A percentile compares a stretch with the other conserved stretches of the same genome.
These are phyloP conservation scores for Orbilia javanica DNA, from an alignment of 2,329 filamentous ascomycete genomes.

Conservation along the genomic window DNA sequence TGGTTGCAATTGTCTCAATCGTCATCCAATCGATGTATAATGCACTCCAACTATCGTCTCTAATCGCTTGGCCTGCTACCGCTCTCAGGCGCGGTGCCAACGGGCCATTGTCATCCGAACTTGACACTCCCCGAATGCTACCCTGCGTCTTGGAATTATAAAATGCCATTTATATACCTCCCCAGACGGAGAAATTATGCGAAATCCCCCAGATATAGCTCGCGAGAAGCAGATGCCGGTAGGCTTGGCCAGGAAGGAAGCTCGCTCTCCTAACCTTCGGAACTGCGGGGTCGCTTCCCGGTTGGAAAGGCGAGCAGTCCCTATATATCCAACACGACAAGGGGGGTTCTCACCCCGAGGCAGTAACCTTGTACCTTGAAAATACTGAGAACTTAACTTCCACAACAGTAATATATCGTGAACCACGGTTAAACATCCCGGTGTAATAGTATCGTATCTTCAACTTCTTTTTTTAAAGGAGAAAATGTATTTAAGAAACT, in stretches of 20 bases:
- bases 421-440: conserved; percentile 40
- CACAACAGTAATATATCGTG: conserved; percentile 21
- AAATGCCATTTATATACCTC: not conserved
- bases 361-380: conserved; percentile 13
- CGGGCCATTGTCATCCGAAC: not conserved
- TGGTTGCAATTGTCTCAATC: not conserved
- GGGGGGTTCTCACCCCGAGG: conserved; percentile 1
- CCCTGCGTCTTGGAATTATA: not conserved
- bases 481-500: conserved; percentile 22
- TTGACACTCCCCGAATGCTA: not conserved
- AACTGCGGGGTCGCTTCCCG: conserved; percentile 59
- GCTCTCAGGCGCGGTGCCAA: not conserved
- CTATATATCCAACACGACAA: conserved; percentile 11
- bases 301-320: conserved; percentile 34
- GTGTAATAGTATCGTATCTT: not conserved
- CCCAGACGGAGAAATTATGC: conserved; percentile 39
- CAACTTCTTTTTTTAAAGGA: not conserved
- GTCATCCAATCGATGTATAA: not conserved
- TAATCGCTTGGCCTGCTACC: too few relatives aligned
- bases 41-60: too few relatives aligned
- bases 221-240: not conserved
- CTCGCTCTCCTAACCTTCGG: conserved; percentile 22
- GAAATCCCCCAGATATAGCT: conserved; percentile 8
- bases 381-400: not conserved
- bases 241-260: not conserved